Evolutionary conservation across 2,329 filamentous ascomycete genomes (phyloP).

Genomic region (Neonectria neomacrospora): DNA sequence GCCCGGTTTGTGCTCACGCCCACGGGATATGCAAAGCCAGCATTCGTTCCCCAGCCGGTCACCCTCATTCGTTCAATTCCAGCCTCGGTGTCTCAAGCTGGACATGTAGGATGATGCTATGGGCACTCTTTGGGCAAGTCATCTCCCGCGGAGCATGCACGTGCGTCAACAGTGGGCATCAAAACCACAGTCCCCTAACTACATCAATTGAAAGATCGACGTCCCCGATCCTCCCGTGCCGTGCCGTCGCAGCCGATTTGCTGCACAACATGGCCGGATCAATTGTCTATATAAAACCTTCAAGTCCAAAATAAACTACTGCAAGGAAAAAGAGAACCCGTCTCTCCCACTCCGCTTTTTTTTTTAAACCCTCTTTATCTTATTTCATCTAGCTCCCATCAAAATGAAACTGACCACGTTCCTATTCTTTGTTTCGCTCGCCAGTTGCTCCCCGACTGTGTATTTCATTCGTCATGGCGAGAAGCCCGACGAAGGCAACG

Average conservation of each 20-base stretch:
- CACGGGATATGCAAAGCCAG: not conserved
- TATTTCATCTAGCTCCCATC: too few species aligned
- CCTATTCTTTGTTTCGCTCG: constrained; percentile 34
- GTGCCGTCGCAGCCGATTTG: constrained; percentile 3
- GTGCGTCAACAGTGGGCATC: not conserved
- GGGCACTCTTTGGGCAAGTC: not conserved
- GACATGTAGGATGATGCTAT: not conserved
- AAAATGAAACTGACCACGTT: constrained; percentile 39
- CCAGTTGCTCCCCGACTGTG: constrained; percentile 57
- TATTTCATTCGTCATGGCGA: constrained; percentile 74
- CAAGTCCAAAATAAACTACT: not conserved
- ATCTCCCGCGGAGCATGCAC: not conserved
- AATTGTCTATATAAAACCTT: constrained; percentile 6
- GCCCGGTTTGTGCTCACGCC: not conserved
- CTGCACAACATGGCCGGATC: not conserved
- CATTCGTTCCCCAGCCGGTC: too few species aligned
- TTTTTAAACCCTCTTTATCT: too few species aligned
- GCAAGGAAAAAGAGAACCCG: not conserved
- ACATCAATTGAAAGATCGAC: constrained; percentile 2
- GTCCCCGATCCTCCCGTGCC: not conserved
- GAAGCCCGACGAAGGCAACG: constrained; percentile 64
- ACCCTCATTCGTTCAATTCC: not conserved
- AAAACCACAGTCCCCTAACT: not conserved
- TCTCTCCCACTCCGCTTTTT: not conserved
- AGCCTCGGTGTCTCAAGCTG: constrained; percentile 6